Percentiles rank a stretch among this genome's conserved stretches.
Conservation (phyloP, 805 yeast genomes). For the Zygotorulaspora chibaensis region DNA sequence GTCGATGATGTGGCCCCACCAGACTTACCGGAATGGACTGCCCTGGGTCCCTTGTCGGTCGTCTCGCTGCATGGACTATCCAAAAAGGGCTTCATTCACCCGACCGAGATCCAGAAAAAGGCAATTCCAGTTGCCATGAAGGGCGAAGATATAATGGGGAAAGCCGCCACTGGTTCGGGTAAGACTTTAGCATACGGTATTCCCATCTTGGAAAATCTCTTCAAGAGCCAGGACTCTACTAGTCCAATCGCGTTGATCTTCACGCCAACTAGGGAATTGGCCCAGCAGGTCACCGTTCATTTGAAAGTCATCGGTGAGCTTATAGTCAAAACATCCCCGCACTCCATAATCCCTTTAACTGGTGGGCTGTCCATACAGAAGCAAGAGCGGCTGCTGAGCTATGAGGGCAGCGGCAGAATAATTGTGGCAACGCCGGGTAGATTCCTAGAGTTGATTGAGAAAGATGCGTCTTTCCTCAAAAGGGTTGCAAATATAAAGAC, state of each 20-base stretch:
- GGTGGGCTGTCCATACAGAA: constrained; percentile 95
- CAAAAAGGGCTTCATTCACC: constrained; percentile 53
- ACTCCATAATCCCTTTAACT: constrained; percentile 70
- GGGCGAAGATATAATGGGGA: constrained; percentile 85
- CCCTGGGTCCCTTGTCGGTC: constrained; percentile 42
- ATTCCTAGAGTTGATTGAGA: constrained; percentile 73
- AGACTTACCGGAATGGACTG: constrained; percentile 59
- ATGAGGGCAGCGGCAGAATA: constrained; percentile 63
- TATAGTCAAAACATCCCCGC: constrained; percentile 46
- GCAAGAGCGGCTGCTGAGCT: constrained; percentile 73
- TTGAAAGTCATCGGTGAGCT: constrained; percentile 44
- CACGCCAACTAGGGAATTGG: constrained; percentile 95
- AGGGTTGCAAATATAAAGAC: constrained; percentile 44
- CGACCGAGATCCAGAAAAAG: constrained; percentile 79
- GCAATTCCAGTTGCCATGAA: constrained; percentile 70
- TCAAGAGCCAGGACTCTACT: constrained; percentile 19
- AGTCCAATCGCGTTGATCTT: constrained; percentile 73
- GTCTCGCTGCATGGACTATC: constrained; percentile 60
- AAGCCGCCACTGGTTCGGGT: constrained; percentile 97
- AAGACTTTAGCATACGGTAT: constrained; percentile 94
- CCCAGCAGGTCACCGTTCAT: constrained; percentile 88
- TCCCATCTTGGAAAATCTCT: constrained; percentile 72
- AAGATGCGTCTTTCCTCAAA: constrained; percentile 42
- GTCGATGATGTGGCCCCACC: constrained; percentile 36
- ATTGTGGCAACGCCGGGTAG: constrained; percentile 96